Conservation (phyloP, 331 rosid species). For the Pyracantha coccinea region DNA sequence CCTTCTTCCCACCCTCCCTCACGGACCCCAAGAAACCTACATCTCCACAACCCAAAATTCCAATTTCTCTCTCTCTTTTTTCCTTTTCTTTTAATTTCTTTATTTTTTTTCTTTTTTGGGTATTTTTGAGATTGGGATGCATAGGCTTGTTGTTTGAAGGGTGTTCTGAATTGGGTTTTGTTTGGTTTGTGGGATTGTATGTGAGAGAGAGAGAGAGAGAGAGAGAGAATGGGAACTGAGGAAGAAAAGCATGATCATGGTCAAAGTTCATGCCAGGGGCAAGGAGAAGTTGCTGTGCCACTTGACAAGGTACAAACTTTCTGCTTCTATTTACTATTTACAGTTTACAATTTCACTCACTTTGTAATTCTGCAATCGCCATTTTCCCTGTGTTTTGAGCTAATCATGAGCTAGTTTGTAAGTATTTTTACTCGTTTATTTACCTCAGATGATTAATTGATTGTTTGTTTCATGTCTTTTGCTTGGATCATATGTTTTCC, state of each 20-base stretch:
- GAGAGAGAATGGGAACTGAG: constrained; percentile 29
- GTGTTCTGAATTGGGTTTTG: constrained; percentile 5
- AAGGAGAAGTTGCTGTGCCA: constrained; percentile 30
- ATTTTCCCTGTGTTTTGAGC: background rate
- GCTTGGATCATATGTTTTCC: background rate
- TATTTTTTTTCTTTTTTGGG: background rate
- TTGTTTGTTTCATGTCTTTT: background rate
- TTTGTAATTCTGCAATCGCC: background rate
- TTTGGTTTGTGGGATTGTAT: background rate
- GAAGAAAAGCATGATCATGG: constrained; percentile 20
- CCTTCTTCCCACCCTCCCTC: background rate
- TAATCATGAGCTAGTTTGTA: background rate
- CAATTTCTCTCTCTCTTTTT: background rate
- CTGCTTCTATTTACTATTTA: background rate
- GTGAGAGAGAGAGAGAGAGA: background rate
- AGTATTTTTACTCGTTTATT: background rate
- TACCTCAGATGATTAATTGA: background rate
- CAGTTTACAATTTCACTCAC: background rate
- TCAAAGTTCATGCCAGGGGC: constrained; percentile 17
- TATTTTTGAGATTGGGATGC: constrained; percentile 5
- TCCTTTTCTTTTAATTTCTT: background rate
- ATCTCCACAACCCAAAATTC: background rate
- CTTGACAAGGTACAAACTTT: constrained; percentile 32
- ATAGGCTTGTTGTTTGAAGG: background rate
- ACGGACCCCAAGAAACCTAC: background rate